Evolutionary conservation across 2,329 filamentous ascomycete genomes (phyloP).

Genomic region (Neonectria punicea): DNA sequence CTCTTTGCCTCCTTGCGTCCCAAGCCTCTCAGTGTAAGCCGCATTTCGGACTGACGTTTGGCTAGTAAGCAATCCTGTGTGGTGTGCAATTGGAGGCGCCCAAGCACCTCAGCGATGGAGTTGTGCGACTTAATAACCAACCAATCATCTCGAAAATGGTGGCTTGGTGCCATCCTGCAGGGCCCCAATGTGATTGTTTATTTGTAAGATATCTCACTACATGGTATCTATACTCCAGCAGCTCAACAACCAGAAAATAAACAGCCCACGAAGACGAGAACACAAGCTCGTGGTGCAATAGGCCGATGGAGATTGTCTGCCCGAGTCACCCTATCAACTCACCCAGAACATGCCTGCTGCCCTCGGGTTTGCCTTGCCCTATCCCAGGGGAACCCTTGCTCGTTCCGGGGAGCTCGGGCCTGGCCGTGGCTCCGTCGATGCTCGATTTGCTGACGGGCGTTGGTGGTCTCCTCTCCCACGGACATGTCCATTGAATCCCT

Average conservation of each 20-base stretch:
- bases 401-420: conserved; percentile 5
- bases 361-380: too few relatives aligned
- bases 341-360: too few relatives aligned
- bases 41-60: too few relatives aligned
- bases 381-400: not conserved
- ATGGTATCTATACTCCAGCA: not conserved
- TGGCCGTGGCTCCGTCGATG: conserved; percentile 2
- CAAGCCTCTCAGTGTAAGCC: too few relatives aligned
- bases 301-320: not conserved
- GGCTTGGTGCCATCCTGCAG: not conserved
- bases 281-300: not conserved
- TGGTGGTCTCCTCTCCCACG: not conserved
- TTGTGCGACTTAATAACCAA: not conserved
- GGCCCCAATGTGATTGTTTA: not conserved
- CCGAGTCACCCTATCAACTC: not conserved
- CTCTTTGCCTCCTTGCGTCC: too few relatives aligned
- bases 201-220: not conserved
- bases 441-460: not conserved
- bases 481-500: not conserved
- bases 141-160: not conserved
- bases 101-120: not conserved
- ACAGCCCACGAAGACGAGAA: not conserved
- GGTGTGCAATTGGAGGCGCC: not conserved
- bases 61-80: not conserved
- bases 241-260: not conserved